phyloP scores from a whole-genome alignment of 495 filamentous ascomycete genomes.

The Parmelia sp. region DNA sequence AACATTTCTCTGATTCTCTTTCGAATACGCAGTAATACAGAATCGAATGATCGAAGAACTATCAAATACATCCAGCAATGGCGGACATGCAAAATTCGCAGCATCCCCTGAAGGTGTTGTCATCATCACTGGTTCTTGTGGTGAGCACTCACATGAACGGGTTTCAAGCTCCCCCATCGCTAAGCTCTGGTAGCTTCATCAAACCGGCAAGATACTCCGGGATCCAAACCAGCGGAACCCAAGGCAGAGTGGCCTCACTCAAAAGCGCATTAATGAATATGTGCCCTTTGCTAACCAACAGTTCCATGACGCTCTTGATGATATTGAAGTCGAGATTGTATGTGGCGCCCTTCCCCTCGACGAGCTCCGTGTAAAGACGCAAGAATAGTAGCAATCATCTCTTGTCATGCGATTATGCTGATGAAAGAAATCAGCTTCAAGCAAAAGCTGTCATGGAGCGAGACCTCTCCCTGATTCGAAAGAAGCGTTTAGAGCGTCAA shows the following conservation, averaged over 20 bases:
- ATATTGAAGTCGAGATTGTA: slow-evolving; percentile 49
- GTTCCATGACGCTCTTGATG: slow-evolving; percentile 46
- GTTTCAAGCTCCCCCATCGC: not conserved
- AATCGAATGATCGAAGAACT: no score
- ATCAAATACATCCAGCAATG: slow-evolving; percentile 26
- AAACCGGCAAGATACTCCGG: slow-evolving; percentile 45
- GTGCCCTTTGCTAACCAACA: slow-evolving; percentile 41
- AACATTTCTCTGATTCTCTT: no score
- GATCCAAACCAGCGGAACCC: slow-evolving; percentile 20
- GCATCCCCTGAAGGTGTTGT: slow-evolving; percentile 40
- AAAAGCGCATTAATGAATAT: slow-evolving; percentile 37
- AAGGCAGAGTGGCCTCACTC: slow-evolving; percentile 18
- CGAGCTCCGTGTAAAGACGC: not conserved
- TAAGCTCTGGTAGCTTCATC: slow-evolving; percentile 36
- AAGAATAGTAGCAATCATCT: not conserved
- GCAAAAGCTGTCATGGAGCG: slow-evolving; percentile 29
- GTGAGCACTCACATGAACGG: slow-evolving; percentile 27
- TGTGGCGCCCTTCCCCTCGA: slow-evolving; percentile 19
- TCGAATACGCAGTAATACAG: no score
- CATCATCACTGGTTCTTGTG: slow-evolving; percentile 42
- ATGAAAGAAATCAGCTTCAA: slow-evolving; percentile 18
- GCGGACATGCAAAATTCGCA: slow-evolving; percentile 32
- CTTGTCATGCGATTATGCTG: not conserved
- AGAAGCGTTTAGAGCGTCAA: slow-evolving; percentile 25
- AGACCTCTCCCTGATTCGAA: slow-evolving; percentile 21